These are phyloP conservation scores for Nicotiana rustica DNA, from an alignment of 305 asterid species.

Conservation along the genomic window DNA sequence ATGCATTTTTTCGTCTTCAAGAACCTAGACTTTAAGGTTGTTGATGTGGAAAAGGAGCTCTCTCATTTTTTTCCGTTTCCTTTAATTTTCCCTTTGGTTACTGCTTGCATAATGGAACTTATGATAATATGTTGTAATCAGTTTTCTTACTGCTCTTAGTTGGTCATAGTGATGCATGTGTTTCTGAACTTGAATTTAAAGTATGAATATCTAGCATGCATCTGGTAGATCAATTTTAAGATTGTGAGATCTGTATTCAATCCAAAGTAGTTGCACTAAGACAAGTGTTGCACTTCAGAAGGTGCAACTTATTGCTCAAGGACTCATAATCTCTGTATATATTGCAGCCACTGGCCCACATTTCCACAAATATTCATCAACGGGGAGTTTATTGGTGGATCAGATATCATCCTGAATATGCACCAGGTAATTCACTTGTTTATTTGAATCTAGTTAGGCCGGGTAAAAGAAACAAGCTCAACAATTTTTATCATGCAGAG, in stretches of 20 bases:
- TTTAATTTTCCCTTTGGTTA: neutral
- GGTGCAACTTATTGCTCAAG: neutral
- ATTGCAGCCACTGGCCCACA: conserved; percentile 96
- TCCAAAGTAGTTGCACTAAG: neutral
- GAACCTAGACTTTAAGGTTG: neutral
- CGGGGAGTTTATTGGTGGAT: conserved; percentile 96
- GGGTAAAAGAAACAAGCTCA: conserved; percentile 29
- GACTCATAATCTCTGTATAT: conserved; percentile 21
- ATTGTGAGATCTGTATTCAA: neutral
- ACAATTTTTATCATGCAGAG: conserved; percentile 53
- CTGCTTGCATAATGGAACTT: neutral
- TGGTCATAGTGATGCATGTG: neutral
- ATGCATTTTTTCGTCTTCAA: neutral
- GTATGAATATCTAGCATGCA: neutral
- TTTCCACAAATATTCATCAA: conserved; percentile 96
- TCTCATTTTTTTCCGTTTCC: neutral
- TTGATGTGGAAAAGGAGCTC: neutral
- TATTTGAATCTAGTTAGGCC: conserved; percentile 12
- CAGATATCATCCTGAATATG: conserved; percentile 95
- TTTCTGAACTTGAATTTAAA: neutral
- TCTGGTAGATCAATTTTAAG: neutral
- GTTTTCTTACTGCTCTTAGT: neutral
- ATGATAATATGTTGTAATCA: neutral
- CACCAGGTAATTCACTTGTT: conserved; percentile 68
- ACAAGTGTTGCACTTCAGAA: neutral